Percentiles rank a stretch among this genome's conserved stretches.
These are phyloP conservation scores for Solanum chilense DNA, from an alignment of 257 asterid genomes.

Conservation along the genomic window DNA sequence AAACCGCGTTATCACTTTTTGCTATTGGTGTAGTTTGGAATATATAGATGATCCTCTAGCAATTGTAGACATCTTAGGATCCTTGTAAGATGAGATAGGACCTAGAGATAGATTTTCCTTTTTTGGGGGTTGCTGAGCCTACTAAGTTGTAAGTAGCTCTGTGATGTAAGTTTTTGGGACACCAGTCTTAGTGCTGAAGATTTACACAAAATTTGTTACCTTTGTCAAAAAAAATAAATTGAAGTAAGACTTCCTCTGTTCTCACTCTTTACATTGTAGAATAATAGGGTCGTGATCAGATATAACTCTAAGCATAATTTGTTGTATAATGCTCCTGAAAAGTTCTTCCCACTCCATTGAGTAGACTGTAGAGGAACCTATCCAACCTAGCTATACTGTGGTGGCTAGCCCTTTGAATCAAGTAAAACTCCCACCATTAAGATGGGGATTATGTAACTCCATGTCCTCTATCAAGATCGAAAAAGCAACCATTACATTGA, in stretches of 20 bases:
- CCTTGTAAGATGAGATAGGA: no score
- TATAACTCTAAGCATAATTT: background rate
- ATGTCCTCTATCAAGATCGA: background rate
- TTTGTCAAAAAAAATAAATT: no score
- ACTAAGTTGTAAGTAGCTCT: no score
- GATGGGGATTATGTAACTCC: background rate
- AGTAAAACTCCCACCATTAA: background rate
- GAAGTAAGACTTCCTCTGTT: background rate
- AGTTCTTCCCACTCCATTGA: background rate
- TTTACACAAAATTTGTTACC: no score
- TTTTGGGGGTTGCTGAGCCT: no score
- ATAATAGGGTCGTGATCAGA: background rate
- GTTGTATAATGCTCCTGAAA: background rate
- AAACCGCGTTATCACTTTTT: no score
- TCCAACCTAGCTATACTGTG: background rate
- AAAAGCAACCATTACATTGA: background rate
- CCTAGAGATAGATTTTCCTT: no score
- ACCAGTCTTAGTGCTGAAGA: no score
- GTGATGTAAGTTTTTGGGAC: no score
- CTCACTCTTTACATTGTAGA: background rate
- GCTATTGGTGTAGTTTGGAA: no score
- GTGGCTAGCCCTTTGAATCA: background rate
- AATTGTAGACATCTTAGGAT: no score
- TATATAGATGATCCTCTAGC: no score
- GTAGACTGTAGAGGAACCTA: background rate